Evolutionary conservation across 345 rosid species (phyloP).

Genomic region (Gossypium anomalum): DNA sequence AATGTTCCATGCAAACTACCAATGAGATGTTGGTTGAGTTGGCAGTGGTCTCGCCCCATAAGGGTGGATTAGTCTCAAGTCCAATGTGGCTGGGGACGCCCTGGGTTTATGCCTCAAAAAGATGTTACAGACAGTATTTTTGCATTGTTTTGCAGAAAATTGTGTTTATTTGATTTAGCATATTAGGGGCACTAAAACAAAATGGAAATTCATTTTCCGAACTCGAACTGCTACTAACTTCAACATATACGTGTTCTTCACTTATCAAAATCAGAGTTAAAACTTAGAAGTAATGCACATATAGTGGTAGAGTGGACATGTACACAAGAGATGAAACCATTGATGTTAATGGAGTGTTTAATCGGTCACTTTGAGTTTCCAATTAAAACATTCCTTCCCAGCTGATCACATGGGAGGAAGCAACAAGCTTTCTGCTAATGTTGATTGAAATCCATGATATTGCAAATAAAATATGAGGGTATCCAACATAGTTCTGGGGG

Average conservation of each 20-base stretch:
- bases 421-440: background rate
- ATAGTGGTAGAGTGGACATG: too few species aligned
- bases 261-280: too few species aligned
- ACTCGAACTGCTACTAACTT: too few species aligned
- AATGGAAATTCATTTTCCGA: too few species aligned
- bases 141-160: background rate
- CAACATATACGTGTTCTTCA: too few species aligned
- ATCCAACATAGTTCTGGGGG: too few species aligned
- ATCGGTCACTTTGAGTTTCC: background rate
- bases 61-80: too few species aligned
- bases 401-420: background rate
- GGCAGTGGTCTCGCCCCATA: too few species aligned
- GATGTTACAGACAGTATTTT: background rate
- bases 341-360: background rate
- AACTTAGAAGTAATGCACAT: background rate
- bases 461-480: background rate
- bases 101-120: too few species aligned
- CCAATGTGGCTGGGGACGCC: too few species aligned
- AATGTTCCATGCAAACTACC: background rate
- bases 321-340: background rate
- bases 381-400: conserved; percentile 6
- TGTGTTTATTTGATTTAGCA: background rate
- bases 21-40: too few species aligned
- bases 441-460: background rate
- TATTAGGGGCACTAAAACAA: too few species aligned